Conservation (phyloP, 1,139 yeast species). For the Kluyveromyces marxianus region DNA sequence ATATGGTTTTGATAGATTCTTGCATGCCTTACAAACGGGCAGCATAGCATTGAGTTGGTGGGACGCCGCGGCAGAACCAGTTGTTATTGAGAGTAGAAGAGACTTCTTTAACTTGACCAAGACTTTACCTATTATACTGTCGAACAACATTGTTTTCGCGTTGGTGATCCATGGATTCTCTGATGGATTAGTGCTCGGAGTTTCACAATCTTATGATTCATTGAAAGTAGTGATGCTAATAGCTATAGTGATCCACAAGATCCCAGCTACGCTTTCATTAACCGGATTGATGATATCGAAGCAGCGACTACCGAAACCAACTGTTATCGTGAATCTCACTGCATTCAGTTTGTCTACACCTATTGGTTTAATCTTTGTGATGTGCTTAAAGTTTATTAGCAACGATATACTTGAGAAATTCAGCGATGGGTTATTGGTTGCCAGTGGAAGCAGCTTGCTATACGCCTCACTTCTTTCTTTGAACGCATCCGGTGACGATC, state of each 20-base stretch:
- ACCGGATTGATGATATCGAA: slow-evolving; percentile 31
- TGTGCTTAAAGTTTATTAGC: slow-evolving; percentile 20
- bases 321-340: slow-evolving; percentile 24
- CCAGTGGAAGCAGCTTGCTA: slow-evolving; percentile 31
- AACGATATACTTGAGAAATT: slow-evolving; percentile 24
- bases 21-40: slow-evolving; percentile 7
- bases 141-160: slow-evolving; percentile 46
- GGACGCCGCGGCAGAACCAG: not conserved
- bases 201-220: slow-evolving; percentile 39
- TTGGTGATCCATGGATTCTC: slow-evolving; percentile 51
- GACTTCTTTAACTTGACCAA: slow-evolving; percentile 19
- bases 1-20: slow-evolving; percentile 23
- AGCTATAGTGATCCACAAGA: slow-evolving; percentile 54
- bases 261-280: slow-evolving; percentile 59
- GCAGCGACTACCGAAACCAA: slow-evolving; percentile 25
- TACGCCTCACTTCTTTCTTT: slow-evolving; percentile 31
- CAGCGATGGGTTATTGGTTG: slow-evolving; percentile 26
- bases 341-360: slow-evolving; percentile 31
- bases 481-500: slow-evolving; percentile 13
- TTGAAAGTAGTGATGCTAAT: slow-evolving; percentile 40
- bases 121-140: slow-evolving; percentile 16
- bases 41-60: not conserved
- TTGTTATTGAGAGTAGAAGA: slow-evolving; percentile 2
- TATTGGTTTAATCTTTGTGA: slow-evolving; percentile 24
- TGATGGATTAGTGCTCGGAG: slow-evolving; percentile 60